Evolutionary conservation across 2,329 filamentous ascomycete genomes (phyloP).

Genomic region (Parascedosporium putredinis): DNA sequence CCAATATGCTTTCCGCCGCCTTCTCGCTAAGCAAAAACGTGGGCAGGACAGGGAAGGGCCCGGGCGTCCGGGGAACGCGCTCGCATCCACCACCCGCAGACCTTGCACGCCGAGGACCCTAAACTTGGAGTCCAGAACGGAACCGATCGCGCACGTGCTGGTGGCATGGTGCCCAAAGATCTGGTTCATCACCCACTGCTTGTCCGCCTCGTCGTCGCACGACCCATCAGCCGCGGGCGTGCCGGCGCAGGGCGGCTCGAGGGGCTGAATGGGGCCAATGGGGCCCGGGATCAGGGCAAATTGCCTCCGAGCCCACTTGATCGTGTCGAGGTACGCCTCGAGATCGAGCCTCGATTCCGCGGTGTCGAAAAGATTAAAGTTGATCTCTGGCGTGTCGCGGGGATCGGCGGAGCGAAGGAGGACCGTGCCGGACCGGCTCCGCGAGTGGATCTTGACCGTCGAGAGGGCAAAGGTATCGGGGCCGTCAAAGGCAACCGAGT

Average conservation of each 20-base stretch:
- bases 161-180: slow-evolving; percentile 38
- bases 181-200: slow-evolving; percentile 1
- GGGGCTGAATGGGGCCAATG: slow-evolving; percentile 8
- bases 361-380: slow-evolving; percentile 49
- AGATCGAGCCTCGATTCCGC: slow-evolving; percentile 36
- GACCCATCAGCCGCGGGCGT: neutral
- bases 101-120: slow-evolving; percentile 41
- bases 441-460: slow-evolving; percentile 48
- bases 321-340: slow-evolving; percentile 44
- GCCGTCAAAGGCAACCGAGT: slow-evolving; percentile 9
- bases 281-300: neutral
- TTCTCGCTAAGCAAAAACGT: slow-evolving; percentile 49
- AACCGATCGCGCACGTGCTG: slow-evolving; percentile 46
- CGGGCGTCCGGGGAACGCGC: slow-evolving; percentile 40
- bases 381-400: slow-evolving; percentile 51
- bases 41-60: slow-evolving; percentile 36
- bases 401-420: slow-evolving; percentile 50
- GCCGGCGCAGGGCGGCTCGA: slow-evolving; percentile 12
- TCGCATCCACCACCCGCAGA: slow-evolving; percentile 50
- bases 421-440: slow-evolving; percentile 44
- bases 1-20: slow-evolving; percentile 21
- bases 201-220: neutral
- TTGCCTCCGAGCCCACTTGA: slow-evolving; percentile 35
- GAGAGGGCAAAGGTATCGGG: neutral
- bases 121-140: slow-evolving; percentile 45